These are phyloP conservation scores for Pseudogymnoascus sp. DNA, from an alignment of 2,329 filamentous ascomycete species.

Conservation along the genomic window DNA sequence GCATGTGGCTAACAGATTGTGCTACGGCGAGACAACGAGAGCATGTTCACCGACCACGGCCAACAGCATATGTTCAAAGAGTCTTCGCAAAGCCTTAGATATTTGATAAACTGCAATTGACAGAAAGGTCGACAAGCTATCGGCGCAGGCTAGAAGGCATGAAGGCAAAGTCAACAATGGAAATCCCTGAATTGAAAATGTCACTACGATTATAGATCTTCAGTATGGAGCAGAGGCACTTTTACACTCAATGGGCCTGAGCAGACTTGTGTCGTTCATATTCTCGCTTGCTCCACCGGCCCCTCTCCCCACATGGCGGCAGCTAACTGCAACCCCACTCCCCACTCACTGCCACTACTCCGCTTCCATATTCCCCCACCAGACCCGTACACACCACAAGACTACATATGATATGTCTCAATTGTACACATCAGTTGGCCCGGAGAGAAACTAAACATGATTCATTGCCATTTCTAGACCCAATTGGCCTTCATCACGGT, in stretches of 20 bases:
- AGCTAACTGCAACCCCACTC: not conserved
- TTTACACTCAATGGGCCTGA: not conserved
- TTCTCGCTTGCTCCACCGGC: not conserved
- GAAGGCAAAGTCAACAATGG: too few species aligned
- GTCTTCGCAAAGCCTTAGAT: too few species aligned
- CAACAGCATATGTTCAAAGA: too few species aligned
- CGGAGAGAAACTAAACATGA: not conserved
- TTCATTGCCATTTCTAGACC: not conserved
- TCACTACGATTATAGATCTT: too few species aligned
- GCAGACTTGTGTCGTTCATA: not conserved
- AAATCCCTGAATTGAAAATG: not conserved
- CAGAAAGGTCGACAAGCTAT: too few species aligned
- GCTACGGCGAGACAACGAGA: too few species aligned
- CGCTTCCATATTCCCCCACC: not conserved
- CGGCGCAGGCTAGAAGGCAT: too few species aligned
- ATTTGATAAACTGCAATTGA: too few species aligned
- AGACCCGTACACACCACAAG: not conserved
- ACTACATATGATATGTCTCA: not conserved
- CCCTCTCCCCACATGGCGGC: not conserved
- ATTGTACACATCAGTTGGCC: not conserved
- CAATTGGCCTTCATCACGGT: not conserved
- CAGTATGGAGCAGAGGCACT: not conserved
- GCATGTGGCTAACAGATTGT: too few species aligned
- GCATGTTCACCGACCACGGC: too few species aligned
- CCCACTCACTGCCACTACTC: not conserved